Evolutionary conservation across 2,329 filamentous ascomycete genomes (phyloP).

Genomic region (Botryotinia calthae): DNA sequence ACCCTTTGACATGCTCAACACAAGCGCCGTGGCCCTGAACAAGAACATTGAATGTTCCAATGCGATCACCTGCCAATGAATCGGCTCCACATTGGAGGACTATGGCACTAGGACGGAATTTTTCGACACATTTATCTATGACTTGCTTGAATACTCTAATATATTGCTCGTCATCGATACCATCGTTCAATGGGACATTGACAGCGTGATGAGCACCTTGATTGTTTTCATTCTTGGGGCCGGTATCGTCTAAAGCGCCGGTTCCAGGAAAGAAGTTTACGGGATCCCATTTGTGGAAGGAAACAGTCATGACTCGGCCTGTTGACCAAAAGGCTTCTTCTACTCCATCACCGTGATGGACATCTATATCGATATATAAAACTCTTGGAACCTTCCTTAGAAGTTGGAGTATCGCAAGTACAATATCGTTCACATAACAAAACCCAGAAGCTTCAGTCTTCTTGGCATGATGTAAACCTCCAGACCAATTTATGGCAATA

Average conservation of each 20-base stretch:
- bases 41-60: conserved; percentile 95
- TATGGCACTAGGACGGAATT: conserved; percentile 86
- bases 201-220: conserved; percentile 84
- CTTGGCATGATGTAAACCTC: conserved; percentile 94
- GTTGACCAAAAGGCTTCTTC: conserved; percentile 90
- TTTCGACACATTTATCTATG: conserved; percentile 73
- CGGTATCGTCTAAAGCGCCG: conserved; percentile 81
- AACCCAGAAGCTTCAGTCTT: conserved; percentile 92
- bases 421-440: conserved; percentile 99
- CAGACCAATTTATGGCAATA: conserved; percentile 97
- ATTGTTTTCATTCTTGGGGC: conserved; percentile 78
- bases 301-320: conserved; percentile 86
- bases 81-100: conserved; percentile 95
- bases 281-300: conserved; percentile 94
- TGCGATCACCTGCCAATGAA: conserved; percentile 85
- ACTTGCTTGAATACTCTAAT: conserved; percentile 78
- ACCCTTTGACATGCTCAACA: conserved; percentile 81
- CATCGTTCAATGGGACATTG: conserved; percentile 87
- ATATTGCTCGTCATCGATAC: conserved; percentile 89
- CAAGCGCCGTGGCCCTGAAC: conserved; percentile 92
- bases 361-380: conserved; percentile 91
- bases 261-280: conserved; percentile 84
- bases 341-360: conserved; percentile 87
- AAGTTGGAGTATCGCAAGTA: conserved; percentile 86
- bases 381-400: conserved; percentile 79